Evolutionary conservation across 257 asterid species (phyloP).

Genomic region (Solanum habrochaites): DNA sequence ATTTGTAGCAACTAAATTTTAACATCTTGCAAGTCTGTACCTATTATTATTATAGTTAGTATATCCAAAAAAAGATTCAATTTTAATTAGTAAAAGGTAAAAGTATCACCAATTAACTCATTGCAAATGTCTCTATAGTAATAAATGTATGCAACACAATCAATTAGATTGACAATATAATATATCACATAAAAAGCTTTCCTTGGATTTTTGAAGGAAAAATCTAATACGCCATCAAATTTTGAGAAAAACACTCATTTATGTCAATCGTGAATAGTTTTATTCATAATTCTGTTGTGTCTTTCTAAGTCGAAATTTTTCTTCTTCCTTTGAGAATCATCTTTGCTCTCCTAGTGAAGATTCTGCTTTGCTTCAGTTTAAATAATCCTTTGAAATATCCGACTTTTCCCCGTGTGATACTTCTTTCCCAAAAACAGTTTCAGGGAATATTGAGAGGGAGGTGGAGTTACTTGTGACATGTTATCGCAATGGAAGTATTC

Average conservation of each 20-base stretch:
- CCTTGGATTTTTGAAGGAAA: background rate
- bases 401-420: background rate
- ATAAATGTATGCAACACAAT: background rate
- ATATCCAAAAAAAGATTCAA: background rate
- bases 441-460: background rate
- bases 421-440: background rate
- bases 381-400: background rate
- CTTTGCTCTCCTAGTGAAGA: background rate
- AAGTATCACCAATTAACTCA: background rate
- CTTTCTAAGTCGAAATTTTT: background rate
- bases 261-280: no score
- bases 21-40: background rate
- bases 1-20: background rate
- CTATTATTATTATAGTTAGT: background rate
- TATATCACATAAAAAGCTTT: background rate
- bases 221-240: no score
- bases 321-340: background rate
- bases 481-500: background rate
- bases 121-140: background rate
- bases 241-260: no score
- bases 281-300: background rate
- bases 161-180: background rate
- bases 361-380: background rate
- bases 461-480: background rate
- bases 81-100: background rate